Evolutionary conservation across 2,329 filamentous ascomycete species (phyloP).

Genomic region (Colletotrichum chrysophilum): DNA sequence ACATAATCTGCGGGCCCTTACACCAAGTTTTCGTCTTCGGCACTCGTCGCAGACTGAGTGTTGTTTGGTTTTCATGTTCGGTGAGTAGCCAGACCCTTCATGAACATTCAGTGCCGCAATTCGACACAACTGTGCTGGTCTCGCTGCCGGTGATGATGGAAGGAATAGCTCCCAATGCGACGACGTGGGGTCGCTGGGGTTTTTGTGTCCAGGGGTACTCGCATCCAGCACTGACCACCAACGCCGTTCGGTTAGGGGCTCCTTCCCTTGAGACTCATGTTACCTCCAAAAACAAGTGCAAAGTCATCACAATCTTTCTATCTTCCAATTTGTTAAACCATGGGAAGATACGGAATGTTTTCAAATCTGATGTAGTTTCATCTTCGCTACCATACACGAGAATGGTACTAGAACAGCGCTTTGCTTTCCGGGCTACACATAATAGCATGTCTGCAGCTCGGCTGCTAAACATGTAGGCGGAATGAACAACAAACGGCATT

Average conservation of each 20-base stretch:
- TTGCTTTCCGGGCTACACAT: no score
- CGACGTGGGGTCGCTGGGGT: neutral
- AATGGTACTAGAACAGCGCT: no score
- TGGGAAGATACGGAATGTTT: accelerated
- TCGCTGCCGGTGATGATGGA: neutral
- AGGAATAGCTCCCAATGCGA: neutral
- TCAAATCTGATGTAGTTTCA: no score
- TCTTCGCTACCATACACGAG: no score
- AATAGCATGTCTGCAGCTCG: no score
- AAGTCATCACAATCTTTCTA: neutral
- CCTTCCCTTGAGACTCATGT: neutral
- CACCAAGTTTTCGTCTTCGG: neutral
- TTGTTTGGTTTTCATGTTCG: neutral
- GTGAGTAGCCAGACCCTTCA: neutral
- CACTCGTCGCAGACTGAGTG: neutral
- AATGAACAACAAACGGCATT: no score
- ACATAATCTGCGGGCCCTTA: neutral
- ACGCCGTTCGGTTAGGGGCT: neutral
- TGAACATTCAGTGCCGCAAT: neutral
- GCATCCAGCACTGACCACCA: neutral
- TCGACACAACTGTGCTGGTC: neutral
- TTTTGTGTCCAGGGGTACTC: neutral
- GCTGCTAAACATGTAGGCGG: no score
- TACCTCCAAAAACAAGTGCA: neutral
- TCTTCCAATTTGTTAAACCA: accelerated